Conservation (phyloP, 371 early-diverging fungal species). For the Mucor ambiguus region DNA sequence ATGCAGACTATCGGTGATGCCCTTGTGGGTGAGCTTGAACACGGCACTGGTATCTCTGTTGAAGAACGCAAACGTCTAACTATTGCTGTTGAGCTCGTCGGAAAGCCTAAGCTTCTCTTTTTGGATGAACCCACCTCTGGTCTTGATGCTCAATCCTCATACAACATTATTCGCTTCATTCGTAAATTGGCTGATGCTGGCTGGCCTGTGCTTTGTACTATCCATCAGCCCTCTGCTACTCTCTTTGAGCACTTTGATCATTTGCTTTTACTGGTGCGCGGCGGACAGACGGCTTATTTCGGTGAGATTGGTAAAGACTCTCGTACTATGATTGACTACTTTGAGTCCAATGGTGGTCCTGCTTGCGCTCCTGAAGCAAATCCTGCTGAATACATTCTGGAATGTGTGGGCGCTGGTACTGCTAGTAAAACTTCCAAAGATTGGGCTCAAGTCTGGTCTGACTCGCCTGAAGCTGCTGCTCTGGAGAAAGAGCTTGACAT, state of each 20-base stretch:
- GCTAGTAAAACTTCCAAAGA: constrained; percentile 55
- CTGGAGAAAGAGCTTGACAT: constrained; percentile 37
- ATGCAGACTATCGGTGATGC: constrained; percentile 65
- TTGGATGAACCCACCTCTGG: constrained; percentile 90
- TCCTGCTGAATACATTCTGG: no score
- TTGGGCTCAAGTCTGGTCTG: constrained; percentile 66
- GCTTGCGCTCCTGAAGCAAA: no score
- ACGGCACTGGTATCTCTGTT: constrained; percentile 62
- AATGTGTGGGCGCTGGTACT: no score
- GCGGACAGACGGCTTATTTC: constrained; percentile 77
- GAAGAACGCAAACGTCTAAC: constrained; percentile 70
- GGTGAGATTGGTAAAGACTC: constrained; percentile 71
- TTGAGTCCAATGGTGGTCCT: constrained; percentile 64
- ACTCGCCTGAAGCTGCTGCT: constrained; percentile 48
- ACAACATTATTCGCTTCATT: constrained; percentile 74
- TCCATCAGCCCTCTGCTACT: constrained; percentile 85
- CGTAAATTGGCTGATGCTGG: constrained; percentile 73
- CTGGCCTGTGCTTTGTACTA: constrained; percentile 81
- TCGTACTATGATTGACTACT: constrained; percentile 59
- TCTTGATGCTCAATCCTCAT: constrained; percentile 67
- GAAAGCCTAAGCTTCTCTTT: constrained; percentile 77
- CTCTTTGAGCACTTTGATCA: constrained; percentile 85
- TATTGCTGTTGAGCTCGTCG: constrained; percentile 74
- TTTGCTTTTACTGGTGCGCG: constrained; percentile 69
- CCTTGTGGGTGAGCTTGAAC: constrained; percentile 58